Evolutionary conservation across 2,329 filamentous ascomycete species (phyloP).

Genomic region (Ascosphaera apis): DNA sequence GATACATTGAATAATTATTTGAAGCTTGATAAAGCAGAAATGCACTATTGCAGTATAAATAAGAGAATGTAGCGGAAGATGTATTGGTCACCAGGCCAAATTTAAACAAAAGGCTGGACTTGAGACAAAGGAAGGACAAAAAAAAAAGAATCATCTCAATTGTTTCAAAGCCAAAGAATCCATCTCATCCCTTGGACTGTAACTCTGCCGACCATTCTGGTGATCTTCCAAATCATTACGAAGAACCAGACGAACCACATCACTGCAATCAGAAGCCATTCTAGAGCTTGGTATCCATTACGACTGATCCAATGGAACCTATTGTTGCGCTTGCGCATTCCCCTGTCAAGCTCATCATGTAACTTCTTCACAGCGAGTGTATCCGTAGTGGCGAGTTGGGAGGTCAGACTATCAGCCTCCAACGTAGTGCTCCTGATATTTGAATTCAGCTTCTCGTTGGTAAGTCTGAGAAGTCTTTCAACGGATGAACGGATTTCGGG

Average conservation of each 20-base stretch:
- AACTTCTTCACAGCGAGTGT: constrained; percentile 62
- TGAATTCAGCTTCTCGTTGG: constrained; percentile 28
- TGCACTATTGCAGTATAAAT: neutral
- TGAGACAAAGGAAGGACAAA: neutral
- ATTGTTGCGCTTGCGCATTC: constrained; percentile 48
- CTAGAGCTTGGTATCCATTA: constrained; percentile 57
- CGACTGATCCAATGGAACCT: constrained; percentile 54
- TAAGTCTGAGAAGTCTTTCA: constrained; percentile 20
- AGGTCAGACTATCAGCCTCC: constrained; percentile 55
- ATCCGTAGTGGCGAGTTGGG: constrained; percentile 52
- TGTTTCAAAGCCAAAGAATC: constrained; percentile 52
- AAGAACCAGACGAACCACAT: constrained; percentile 93
- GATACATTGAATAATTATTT: neutral
- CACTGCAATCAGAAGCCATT: constrained; percentile 69
- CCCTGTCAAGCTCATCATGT: constrained; percentile 46
- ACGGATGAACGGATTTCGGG: constrained; percentile 22
- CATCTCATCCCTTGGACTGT: constrained; percentile 42
- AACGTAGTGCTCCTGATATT: constrained; percentile 47
- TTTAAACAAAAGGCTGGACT: neutral
- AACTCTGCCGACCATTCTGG: constrained; percentile 39
- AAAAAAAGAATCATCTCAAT: neutral
- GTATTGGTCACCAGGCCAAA: neutral
- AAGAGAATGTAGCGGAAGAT: neutral
- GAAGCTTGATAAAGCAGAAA: neutral
- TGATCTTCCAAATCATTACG: constrained; percentile 49